Conservation (phyloP, 2,329 filamentous ascomycete genomes). For the Botrytis tulipae region DNA sequence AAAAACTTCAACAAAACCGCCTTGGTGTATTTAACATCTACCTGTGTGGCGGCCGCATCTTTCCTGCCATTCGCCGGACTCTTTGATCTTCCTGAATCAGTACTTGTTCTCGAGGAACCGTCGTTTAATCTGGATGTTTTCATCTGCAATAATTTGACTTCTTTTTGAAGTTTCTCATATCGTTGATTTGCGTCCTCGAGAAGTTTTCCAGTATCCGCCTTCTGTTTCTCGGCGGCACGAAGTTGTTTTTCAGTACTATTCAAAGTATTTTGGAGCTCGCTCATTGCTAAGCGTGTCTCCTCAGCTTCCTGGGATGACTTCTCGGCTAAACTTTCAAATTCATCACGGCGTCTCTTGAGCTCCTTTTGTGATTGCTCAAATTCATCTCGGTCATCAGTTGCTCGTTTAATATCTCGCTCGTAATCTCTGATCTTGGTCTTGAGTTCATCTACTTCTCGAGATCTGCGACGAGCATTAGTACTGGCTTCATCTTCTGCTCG, state of each 20-base stretch:
- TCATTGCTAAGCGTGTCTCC: constrained; percentile 74
- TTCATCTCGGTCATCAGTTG: constrained; percentile 74
- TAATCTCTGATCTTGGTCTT: constrained; percentile 76
- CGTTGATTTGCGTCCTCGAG: constrained; percentile 75
- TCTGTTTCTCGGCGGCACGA: constrained; percentile 79
- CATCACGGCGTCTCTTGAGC: constrained; percentile 70
- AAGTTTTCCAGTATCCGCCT: constrained; percentile 68
- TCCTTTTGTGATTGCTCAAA: constrained; percentile 72
- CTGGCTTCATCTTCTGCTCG: constrained; percentile 87
- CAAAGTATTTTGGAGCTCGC: constrained; percentile 73
- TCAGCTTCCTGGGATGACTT: constrained; percentile 69
- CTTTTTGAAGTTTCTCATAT: constrained; percentile 76
- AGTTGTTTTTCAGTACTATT: constrained; percentile 86
- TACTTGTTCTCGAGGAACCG: constrained; percentile 35
- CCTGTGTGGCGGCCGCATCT: constrained; percentile 24
- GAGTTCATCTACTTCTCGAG: constrained; percentile 84
- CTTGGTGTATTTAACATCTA: constrained; percentile 62
- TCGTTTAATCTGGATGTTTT: constrained; percentile 40
- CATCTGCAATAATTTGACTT: constrained; percentile 53
- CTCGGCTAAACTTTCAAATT: constrained; percentile 69
- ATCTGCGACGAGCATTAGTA: constrained; percentile 69
- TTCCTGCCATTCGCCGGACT: constrained; percentile 30
- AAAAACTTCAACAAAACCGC: constrained; percentile 79
- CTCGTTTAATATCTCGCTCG: constrained; percentile 70
- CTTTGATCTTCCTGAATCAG: constrained; percentile 40